Base-by-base conservation (phyloP, 23 red algal species). In the Chondrus crispus region DNA sequence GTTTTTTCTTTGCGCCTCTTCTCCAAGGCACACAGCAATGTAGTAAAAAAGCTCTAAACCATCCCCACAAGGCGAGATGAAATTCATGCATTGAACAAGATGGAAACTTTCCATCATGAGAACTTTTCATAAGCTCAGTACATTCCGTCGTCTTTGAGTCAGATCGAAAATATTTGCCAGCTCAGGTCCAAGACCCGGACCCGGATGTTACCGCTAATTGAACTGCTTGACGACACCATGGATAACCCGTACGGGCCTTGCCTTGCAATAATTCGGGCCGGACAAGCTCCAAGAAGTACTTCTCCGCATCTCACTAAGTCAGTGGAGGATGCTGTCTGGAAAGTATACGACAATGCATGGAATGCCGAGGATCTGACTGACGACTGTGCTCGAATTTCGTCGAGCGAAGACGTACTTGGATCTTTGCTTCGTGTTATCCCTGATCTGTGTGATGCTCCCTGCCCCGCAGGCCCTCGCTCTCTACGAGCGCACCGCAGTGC, bases 1-100 rank as follows among this genome's bases (percentile, higher is more conserved):
- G n/a, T n/a, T n/a, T 44, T 50, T 33, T 22, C 68, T 55, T 46
- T 89, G 85, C 39, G 85, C 85, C 64, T 89, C 85, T 77, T 89
- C 71, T 2, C 53, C 85, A 19, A 89, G 26, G 2, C 68, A 55
- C 44, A 78, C 28, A 5, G 85, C 62, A 42, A 89, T 66, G 26
- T 66, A 32, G 52, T 62, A 89, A 48, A 64, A 76, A 16, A 89
- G 18, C 77, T 89, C 85, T 43, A 43, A 46, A 46, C 68, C 42
- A 89, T 74, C 68, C 24, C 85, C 85, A 36, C 46, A 76, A 0
- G 85, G 71, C 3, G 85, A 50, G 40, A 89, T 62, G 47, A 77
- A 4, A 51, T 43, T 50, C 19, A 78, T 2, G 33, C 68, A 75
- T 78, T 89, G 47, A 2, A 89, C 37, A 1, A 89, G 26, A 66